Evolutionary conservation across 148 eudicot genomes (phyloP).

Genomic region (Polygonum maritimum): DNA sequence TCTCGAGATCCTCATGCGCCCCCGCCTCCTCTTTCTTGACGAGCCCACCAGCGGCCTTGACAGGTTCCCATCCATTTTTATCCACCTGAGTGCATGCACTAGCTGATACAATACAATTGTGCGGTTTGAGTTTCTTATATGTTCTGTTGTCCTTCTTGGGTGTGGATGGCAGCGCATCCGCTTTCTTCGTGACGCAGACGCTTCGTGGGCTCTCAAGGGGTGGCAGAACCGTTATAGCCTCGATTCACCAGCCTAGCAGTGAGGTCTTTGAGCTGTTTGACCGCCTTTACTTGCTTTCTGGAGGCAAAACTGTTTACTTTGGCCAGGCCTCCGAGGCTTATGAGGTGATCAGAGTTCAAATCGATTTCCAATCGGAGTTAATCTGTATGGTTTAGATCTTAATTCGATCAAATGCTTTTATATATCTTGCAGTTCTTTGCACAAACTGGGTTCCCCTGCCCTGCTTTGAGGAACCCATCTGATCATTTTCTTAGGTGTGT

Average conservation of each 20-base stretch:
- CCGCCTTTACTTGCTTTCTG: constrained; percentile 83
- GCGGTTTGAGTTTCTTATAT: not conserved
- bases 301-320: constrained; percentile 86
- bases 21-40: constrained; percentile 82
- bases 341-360: constrained; percentile 32
- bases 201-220: constrained; percentile 77
- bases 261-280: constrained; percentile 98
- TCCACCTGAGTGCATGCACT: too few species aligned
- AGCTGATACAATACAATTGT: not conserved
- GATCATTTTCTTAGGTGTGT: constrained; percentile 96
- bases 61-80: constrained; percentile 30
- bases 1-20: constrained; percentile 90
- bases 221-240: constrained; percentile 92
- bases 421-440: constrained; percentile 74
- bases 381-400: not conserved
- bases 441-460: constrained; percentile 95
- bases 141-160: too few species aligned
- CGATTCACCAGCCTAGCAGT: constrained; percentile 97
- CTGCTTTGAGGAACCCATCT: constrained; percentile 87
- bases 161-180: constrained; percentile 60
- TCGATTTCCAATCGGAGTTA: not conserved
- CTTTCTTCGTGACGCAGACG: constrained; percentile 91
- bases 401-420: too few species aligned
- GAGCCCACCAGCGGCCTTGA: constrained; percentile 98
- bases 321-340: constrained; percentile 94